Evolutionary conservation across 352 stramenopile species (phyloP), one percentile per base, ranked within the genome.

Genomic region (Globisporangium splendens): DNA sequence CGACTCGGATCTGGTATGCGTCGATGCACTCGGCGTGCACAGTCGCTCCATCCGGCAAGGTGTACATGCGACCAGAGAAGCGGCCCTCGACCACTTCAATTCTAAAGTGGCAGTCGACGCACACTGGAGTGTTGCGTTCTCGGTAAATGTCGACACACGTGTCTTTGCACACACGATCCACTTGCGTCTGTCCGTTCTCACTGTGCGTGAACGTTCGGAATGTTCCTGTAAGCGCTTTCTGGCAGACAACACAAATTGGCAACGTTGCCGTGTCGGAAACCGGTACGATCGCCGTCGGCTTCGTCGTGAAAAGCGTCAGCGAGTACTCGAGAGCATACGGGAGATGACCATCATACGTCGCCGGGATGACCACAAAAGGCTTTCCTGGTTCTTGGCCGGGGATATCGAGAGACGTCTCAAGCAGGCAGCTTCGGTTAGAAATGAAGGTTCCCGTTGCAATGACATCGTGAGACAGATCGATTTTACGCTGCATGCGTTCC

Each of bases 11-110:
- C 58, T 87, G 83, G 55, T 95, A 95, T n/a, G 78, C 82, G 55
- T 93, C 85, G 49, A 95, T 89, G 51, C 85, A 95, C 59, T 95
- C 85, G 31, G 79, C 83, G 56, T 95, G 85, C 33, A 91, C 77
- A 24, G 70, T 86, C 20, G 81, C 86, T 5, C 85, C 85, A 51
- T 93, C 83, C 0, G 76, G 77, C 21, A 95, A 70, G 41, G 81
- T 88, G 55, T 86, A 95, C 70, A 95, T 80, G 18, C 81, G 79
- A 1, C 85, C 85, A 0, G 85, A 95, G 54, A 95, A 95, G 15
- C 68, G 72, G 11, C 74, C 77, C 41, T 87, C 70, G 46, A 93
- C 73, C 8, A 83, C 68, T 70, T 93, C 81, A 59, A 95, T 92
- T 47, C 78, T 81, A 52, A 88, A 63, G 41, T 79, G 69, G 62